Evolutionary conservation across 1,284 basidiomycete species (phyloP), one percentile per base, ranked within the genome.

Genomic region (Austroboletus olivaceoglutinosus): DNA sequence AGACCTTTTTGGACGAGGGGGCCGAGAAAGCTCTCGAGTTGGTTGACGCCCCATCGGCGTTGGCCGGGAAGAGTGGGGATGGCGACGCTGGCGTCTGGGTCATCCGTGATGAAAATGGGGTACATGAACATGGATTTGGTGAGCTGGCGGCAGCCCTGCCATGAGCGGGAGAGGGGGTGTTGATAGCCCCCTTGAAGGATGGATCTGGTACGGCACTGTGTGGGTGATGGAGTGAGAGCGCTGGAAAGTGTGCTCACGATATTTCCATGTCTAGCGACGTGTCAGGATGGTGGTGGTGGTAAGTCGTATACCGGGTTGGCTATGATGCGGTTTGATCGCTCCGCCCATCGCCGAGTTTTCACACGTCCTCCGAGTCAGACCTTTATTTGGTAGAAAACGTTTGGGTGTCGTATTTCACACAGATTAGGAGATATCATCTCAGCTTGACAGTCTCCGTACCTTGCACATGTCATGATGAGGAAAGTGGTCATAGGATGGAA

Each of bases 51-150:
- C 96, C 97, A 99, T 51, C 93, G 75, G 54, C 89, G 83, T 68
- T 97, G 94, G 3, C 87, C 90, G 4, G 94, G 94, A 9, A 98
- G 76, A 23, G 83, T 78, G 1, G 78, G 63, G 56, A 98, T 93
- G 51, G 81, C 78, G 53, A 88, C 82, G 65, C 83, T 82, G 11
- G 91, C 90, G 49, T 93, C 80, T 2, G 91, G 86, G 56, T 96
- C 91, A 69, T 97, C 94, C 18, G 93, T 93, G 64, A 98, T 90
- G 70, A 98, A 97, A 64, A 98, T 93, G 11, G 94, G 94, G 71
- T 97, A 98, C 89, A 97, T 97, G 70, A 98, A 79, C 93, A 96
- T 96, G 53, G 82, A 82, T 70, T 94, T 95, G 31, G 85, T 87
- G 61, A 95, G 80, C 50, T 78, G 78, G 50, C 85, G 80, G 50